These are phyloP conservation scores for Paecilomyces dactylethromorphus DNA, from an alignment of 2,329 filamentous ascomycete species.

Conservation along the genomic window DNA sequence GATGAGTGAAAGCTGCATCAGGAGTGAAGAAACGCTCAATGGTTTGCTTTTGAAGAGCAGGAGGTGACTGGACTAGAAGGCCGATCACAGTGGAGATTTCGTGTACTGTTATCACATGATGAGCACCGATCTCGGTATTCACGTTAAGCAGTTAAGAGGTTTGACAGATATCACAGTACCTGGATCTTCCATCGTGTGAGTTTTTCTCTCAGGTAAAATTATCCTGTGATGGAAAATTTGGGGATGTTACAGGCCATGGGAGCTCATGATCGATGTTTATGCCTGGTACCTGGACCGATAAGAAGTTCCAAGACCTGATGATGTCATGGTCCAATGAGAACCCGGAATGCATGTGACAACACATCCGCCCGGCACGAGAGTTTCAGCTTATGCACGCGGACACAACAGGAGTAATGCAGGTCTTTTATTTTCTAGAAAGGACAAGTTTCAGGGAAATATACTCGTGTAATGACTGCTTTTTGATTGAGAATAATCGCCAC, in stretches of 20 bases:
- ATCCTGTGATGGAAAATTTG: neutral
- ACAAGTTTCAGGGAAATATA: too few relatives aligned
- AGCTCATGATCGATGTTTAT: neutral
- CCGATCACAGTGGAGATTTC: conserved; percentile 64
- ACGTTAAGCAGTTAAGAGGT: conserved; percentile 27
- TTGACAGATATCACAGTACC: conserved; percentile 10
- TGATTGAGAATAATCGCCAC: neutral
- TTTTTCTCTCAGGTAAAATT: neutral
- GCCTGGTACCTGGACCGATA: neutral
- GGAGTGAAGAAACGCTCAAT: conserved; percentile 68
- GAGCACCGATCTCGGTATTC: neutral
- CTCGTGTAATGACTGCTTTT: neutral
- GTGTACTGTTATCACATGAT: conserved; percentile 26
- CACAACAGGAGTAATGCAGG: too few relatives aligned
- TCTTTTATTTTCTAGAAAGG: too few relatives aligned
- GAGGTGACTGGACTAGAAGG: conserved; percentile 60
- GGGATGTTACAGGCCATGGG: neutral
- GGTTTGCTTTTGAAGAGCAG: conserved; percentile 57
- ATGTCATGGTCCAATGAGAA: neutral
- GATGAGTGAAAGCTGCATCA: conserved; percentile 68
- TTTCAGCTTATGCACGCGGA: neutral
- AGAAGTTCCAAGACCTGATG: neutral
- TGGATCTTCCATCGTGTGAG: conserved; percentile 11
- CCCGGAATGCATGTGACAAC: neutral
- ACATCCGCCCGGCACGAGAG: neutral